Conservation (phyloP, 768 basidiomycete genomes). For the Termitomyces sp. region DNA sequence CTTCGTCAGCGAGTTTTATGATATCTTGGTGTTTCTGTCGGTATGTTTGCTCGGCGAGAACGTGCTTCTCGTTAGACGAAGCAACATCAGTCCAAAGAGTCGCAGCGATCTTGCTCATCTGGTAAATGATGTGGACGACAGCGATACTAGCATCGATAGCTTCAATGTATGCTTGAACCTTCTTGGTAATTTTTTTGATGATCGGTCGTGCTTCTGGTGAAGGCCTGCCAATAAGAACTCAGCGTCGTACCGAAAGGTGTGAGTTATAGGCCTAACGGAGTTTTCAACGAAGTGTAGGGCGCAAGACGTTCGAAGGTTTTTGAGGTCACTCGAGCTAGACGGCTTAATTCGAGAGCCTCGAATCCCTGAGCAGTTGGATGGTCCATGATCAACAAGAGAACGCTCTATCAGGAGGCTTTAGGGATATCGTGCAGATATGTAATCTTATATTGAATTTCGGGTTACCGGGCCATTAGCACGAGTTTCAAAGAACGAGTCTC, state of each 20-base stretch:
- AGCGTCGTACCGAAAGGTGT: background rate
- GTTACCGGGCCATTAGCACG: background rate
- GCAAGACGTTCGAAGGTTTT: conserved; percentile 33
- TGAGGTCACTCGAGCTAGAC: conserved; percentile 24
- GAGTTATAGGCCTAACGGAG: background rate
- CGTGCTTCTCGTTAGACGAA: background rate
- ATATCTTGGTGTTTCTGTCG: conserved; percentile 11
- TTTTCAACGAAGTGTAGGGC: conserved; percentile 23
- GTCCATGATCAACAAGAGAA: conserved; percentile 1
- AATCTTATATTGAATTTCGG: background rate
- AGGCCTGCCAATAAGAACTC: conserved; percentile 5
- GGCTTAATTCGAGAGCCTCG: conserved; percentile 18
- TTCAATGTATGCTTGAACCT: conserved; percentile 11
- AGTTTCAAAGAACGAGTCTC: background rate
- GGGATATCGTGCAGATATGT: background rate
- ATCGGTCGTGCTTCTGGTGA: conserved; percentile 13
- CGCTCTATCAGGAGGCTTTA: background rate
- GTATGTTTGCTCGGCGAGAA: background rate
- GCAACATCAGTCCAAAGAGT: conserved; percentile 1
- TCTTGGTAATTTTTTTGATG: conserved; percentile 10
- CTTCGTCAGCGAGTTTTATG: conserved; percentile 20
- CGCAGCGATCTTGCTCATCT: conserved; percentile 12
- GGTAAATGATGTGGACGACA: conserved; percentile 11
- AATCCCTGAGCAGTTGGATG: conserved; percentile 3
- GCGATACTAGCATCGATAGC: conserved; percentile 15